Conservation (phyloP, 2,329 filamentous ascomycete species). For the Microascus cirrosus region DNA sequence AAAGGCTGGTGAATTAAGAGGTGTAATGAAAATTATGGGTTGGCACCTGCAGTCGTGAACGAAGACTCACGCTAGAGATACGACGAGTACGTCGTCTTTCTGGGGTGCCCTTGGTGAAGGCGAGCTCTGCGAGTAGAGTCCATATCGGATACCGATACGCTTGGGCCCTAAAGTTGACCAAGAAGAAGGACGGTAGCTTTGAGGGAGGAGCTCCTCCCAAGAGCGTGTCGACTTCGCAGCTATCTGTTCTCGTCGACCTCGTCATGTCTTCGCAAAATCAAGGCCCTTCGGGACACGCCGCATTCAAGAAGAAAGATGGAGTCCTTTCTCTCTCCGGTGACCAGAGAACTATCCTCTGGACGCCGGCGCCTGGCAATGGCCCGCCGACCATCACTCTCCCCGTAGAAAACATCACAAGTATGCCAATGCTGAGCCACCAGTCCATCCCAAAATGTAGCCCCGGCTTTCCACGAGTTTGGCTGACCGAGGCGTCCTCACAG, state of each 20-base stretch:
- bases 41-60: background rate
- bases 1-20: background rate
- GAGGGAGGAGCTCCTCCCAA: background rate
- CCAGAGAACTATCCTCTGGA: slow-evolving; percentile 69
- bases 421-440: slow-evolving; percentile 15
- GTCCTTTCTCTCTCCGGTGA: slow-evolving; percentile 65
- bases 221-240: background rate
- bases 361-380: slow-evolving; percentile 51
- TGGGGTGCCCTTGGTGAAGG: background rate
- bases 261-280: slow-evolving; percentile 31
- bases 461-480: background rate
- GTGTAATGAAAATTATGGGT: background rate
- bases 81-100: background rate
- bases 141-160: background rate
- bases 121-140: background rate
- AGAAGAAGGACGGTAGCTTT: background rate
- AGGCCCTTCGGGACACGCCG: slow-evolving; percentile 51
- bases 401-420: slow-evolving; percentile 74
- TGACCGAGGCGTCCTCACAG: slow-evolving; percentile 27
- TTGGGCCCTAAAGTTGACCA: background rate
- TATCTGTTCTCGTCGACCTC: background rate
- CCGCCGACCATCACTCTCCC: slow-evolving; percentile 57
- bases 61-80: background rate
- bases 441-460: background rate
- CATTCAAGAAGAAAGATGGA: slow-evolving; percentile 96